Percentiles rank a stretch among this genome's conserved stretches.
These are phyloP conservation scores for Vigna hirtella DNA, from an alignment of 306 rosid genomes.

Conservation along the genomic window DNA sequence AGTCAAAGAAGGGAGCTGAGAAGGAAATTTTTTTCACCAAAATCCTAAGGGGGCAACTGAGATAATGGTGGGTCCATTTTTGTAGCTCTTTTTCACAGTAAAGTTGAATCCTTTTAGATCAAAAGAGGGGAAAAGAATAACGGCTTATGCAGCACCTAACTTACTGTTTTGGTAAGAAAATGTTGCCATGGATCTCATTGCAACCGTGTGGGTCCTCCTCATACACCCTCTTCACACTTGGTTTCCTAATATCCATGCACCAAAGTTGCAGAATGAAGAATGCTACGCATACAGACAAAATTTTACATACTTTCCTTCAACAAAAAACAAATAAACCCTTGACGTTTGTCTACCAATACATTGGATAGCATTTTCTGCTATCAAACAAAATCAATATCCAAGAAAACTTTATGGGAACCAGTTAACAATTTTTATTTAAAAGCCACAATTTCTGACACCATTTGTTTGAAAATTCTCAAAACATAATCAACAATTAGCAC, in stretches of 20 bases:
- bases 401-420: conserved; percentile 32
- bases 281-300: conserved; percentile 32
- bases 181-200: conserved; percentile 44
- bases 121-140: conserved; percentile 42
- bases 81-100: conserved; percentile 47
- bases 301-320: background rate
- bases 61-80: conserved; percentile 65
- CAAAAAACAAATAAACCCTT: background rate
- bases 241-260: conserved; percentile 48
- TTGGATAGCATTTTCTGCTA: conserved; percentile 27
- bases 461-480: conserved; percentile 17
- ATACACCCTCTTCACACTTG: conserved; percentile 46
- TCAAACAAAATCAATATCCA: background rate
- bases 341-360: conserved; percentile 32
- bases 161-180: conserved; percentile 36
- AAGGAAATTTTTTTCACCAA: conserved; percentile 13
- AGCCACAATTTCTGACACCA: conserved; percentile 33
- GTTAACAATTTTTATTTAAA: conserved; percentile 35
- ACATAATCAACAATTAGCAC: background rate
- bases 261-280: conserved; percentile 35
- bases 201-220: conserved; percentile 66
- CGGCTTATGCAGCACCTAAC: conserved; percentile 48
- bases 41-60: conserved; percentile 39
- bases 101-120: conserved; percentile 40
- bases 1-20: conserved; percentile 54